Base-by-base conservation (phyloP, 352 stramenopile genomes). In the Elongisporangium anandrum region DNA sequence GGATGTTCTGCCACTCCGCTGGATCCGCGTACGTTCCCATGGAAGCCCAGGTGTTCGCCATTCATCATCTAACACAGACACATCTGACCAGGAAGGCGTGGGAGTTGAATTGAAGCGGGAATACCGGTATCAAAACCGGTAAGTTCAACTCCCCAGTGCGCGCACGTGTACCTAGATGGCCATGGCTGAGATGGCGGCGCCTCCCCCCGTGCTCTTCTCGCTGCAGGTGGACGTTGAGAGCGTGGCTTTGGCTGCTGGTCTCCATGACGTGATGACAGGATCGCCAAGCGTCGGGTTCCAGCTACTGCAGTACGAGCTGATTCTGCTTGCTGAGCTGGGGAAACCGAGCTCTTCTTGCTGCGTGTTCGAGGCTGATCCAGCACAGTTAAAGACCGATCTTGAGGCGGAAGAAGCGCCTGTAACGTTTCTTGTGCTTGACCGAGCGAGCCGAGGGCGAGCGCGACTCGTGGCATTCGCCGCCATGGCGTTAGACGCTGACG, bases 231-330 rank as follows among this genome's bases (percentile, higher is more conserved):
- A 72, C 45, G 55, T 79, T 0, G 61, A 69, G 29, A 48, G 45
- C 7, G 51, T 81, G 1, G 22, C 52, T 13, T 24, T 78, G 34
- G 23, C 20, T 17, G 26, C 60, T n/a, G 50, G 75, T 3, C 38
- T 82, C 0, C 29, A 39, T 39, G 6, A 39, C 8, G 5, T 39
- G 9, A 39, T 39, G 29, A 39, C 29, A 39, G 29, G 29, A 39
- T 13, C 29, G 29, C 29, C 8, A 39, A 39, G 29, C 9, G 17
- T 81, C 17, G 75, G 65, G 20, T 85, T 85, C 41, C 75, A 82
- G 57, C 59, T 85, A 48, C 50, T 82, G 8, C 70, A 81, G 58
- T 77, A 72, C 51, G 75, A 85, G 48, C 79, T 85, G 50, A 69
- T 85, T 45, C 34, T 82, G 34, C 79, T 85, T 19, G 73, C 81